Evolutionary conservation across 1,139 yeast species (phyloP), one percentile per base, ranked within the genome.

Genomic region (Pichia norvegensis): DNA sequence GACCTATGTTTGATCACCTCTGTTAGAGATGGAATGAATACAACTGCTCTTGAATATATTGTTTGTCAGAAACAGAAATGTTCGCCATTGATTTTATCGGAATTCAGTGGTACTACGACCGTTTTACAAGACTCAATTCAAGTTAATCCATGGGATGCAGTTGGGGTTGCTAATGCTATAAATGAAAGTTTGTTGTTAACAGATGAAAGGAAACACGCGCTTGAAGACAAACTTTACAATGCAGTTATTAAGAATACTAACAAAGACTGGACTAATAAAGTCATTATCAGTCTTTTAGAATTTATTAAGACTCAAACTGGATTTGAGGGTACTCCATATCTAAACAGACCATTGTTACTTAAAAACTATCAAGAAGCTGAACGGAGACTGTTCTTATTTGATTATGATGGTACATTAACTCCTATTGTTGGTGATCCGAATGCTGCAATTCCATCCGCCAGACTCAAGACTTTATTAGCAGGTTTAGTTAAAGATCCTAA

Each of bases 61-160:
- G 79, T 90, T 29, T 85, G 96, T 56, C 97, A 94, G 65, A 79
- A 84, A 58, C 67, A 76, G 41, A 72, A 76, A 49, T 74, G 76
- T 53, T 79, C 84, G 8, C 97, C 97, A 0, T 72, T 92, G 56
- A 78, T 92, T 38, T 68, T 90, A 41, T 85, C 95, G 23, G 99
- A 92, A 66, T 92, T 92, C 60, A 85, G 95, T 40, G 99, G 98
- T 43, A 82, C 95, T 3, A 85, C 95, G 0, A 76, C 90, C 4
- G 82, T 85, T 1, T 68, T 92, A 47, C 74, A 73, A 42, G 95
- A 86, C 52, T 87, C 96, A 1, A 74, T 85, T 42, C 78, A 85
- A 54, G 95, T 92, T 35, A 94, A 92, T 58, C 99, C 99, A 14
- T 92, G 97, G 95, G 97, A 92, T 66, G 74, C 94, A 0, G 92